phyloP scores from a whole-genome alignment of 1,139 yeast species.

The Yamadazyma sp. region DNA sequence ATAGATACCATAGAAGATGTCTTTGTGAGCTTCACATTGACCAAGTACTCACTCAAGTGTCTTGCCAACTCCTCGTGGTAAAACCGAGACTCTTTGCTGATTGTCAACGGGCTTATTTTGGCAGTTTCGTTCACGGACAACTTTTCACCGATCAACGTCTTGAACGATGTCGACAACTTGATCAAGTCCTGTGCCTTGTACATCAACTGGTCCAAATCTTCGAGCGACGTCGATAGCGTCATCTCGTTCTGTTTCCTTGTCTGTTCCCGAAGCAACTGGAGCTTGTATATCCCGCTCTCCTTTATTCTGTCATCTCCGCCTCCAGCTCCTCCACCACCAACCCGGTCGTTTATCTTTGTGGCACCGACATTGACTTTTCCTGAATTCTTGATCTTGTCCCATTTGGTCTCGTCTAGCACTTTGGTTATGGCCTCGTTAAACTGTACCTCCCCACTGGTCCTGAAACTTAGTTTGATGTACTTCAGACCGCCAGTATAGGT shows the following conservation, averaged over 20 bases:
- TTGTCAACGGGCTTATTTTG: slow-evolving; percentile 30
- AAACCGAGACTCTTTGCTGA: slow-evolving; percentile 28
- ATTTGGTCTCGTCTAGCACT: slow-evolving; percentile 45
- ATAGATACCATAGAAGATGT: slow-evolving; percentile 41
- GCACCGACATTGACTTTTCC: slow-evolving; percentile 46
- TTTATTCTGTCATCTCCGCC: not conserved
- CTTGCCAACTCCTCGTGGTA: slow-evolving; percentile 42
- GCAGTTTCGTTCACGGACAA: not conserved
- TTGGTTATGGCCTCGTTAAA: slow-evolving; percentile 45
- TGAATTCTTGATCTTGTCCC: slow-evolving; percentile 39
- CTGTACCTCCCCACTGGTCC: slow-evolving; percentile 55
- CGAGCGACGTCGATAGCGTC: slow-evolving; percentile 67
- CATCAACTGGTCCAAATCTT: slow-evolving; percentile 77
- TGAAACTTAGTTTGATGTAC: slow-evolving; percentile 59
- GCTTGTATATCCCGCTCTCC: slow-evolving; percentile 64
- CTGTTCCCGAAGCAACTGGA: slow-evolving; percentile 60
- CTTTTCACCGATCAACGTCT: slow-evolving; percentile 22
- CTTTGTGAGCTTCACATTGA: slow-evolving; percentile 28
- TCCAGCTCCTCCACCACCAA: not conserved
- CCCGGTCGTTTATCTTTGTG: slow-evolving; percentile 19
- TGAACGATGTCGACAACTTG: slow-evolving; percentile 51
- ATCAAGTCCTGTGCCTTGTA: slow-evolving; percentile 75
- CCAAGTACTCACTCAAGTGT: slow-evolving; percentile 55
- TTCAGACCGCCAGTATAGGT: slow-evolving; percentile 32
- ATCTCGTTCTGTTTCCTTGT: slow-evolving; percentile 61